Base-by-base conservation (phyloP, 1,284 basidiomycete species). In the Melampsora larici-populina region DNA sequence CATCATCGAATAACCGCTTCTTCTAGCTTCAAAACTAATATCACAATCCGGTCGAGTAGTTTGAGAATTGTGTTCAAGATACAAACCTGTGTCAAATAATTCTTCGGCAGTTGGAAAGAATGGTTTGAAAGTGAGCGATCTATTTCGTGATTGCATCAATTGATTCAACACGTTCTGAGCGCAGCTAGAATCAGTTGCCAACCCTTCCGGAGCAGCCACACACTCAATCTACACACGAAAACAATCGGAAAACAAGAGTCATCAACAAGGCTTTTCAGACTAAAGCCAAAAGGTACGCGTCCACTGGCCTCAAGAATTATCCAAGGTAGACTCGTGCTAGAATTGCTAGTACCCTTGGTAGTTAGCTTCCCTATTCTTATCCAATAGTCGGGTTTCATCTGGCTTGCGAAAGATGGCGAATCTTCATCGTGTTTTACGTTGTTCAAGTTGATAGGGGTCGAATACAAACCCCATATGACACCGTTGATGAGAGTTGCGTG, bases 331-430 rank as follows among this genome's bases (percentile, higher is more conserved):
- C 72, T 67, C 6, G 51, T 60, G 36, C 49, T 67, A 33, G 62
- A 63, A 75, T 48, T 67, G 9, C 62, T 75, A 51, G 72, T 63
- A 21, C 72, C 72, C 55, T 75, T 75, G 46, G 65, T 75, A 31
- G 49, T 67, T 8, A 75, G 26, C 46, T 62, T 67, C 1, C 72
- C 72, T 5, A 75, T 26, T 9, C 72, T 63, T 36, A 75, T 55
- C 63, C 64, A 75, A 49, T 64, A 75, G 58, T 75, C 72, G 17
- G 72, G 72, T 49, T 40, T 36, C 18, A 36, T 58, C 15, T 67
- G 29, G 24, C 63, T 51, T 24, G n/a, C 8, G 33, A 51, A 24
- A 49, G 72, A 58, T 49, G 18, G 8, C 49, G 64, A 46, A 21
- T 62, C 36, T 7, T n/a, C 51, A 24, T 75, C 63, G 13, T 18